phyloP scores from a whole-genome alignment of 2,329 filamentous ascomycete genomes.

The Intubia oerlemansii region DNA sequence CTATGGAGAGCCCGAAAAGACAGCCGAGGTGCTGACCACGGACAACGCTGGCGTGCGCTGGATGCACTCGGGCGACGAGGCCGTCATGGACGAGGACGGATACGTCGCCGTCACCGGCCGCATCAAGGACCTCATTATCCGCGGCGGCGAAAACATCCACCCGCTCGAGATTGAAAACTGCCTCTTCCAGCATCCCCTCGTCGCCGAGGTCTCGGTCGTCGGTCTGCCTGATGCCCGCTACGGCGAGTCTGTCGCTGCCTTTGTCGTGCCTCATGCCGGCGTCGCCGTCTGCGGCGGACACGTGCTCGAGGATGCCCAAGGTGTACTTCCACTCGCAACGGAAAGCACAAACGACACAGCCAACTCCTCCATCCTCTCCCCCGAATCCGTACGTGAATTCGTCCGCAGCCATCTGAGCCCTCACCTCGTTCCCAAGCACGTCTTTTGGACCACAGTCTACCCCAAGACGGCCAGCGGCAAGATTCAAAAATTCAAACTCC shows the following conservation, averaged over 20 bases:
- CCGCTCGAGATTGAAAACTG: constrained; percentile 85
- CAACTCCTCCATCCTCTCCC: constrained; percentile 16
- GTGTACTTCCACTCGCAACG: too few species aligned
- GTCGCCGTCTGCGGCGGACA: constrained; percentile 11
- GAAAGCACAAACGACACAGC: too few species aligned
- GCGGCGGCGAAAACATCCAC: constrained; percentile 89
- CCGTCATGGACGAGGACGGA: constrained; percentile 59
- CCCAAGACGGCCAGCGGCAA: constrained; percentile 94
- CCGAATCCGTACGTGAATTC: constrained; percentile 46
- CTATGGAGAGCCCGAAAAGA: constrained; percentile 52
- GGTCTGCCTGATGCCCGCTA: constrained; percentile 65
- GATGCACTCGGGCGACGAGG: constrained; percentile 92
- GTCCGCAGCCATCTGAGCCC: constrained; percentile 45
- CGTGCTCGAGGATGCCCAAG: constrained; percentile 5
- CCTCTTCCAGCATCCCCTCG: constrained; percentile 46
- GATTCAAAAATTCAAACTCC: constrained; percentile 83
- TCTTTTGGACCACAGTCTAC: constrained; percentile 74
- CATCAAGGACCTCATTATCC: constrained; percentile 90
- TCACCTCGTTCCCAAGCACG: constrained; percentile 67
- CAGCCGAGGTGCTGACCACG: constrained; percentile 32
- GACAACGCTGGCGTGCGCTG: constrained; percentile 31
- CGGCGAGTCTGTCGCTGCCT: constrained; percentile 74
- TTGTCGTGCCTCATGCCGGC: constrained; percentile 37
- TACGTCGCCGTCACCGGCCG: constrained; percentile 77
- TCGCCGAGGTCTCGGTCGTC: constrained; percentile 63